phyloP scores from a whole-genome alignment of 2,329 filamentous ascomycete genomes.

The Fusarium agapanthi region DNA sequence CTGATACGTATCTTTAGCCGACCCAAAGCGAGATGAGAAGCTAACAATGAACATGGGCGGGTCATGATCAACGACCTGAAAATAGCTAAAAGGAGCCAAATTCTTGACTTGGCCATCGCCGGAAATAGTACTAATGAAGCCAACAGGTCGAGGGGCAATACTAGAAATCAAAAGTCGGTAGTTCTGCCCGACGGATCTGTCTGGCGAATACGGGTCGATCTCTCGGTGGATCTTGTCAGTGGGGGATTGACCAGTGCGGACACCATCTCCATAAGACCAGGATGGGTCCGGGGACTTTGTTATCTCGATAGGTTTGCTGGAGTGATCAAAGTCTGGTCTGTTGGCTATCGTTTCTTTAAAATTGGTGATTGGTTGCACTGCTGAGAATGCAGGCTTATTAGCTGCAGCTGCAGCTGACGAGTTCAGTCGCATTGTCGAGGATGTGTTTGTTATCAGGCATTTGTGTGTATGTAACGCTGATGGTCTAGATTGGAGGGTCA shows the following conservation, averaged over 20 bases:
- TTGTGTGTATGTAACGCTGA: background rate
- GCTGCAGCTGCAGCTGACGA: constrained; percentile 20
- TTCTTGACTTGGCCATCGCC: constrained; percentile 71
- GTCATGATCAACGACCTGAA: constrained; percentile 84
- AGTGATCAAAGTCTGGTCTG: constrained; percentile 40
- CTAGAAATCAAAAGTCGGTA: constrained; percentile 87
- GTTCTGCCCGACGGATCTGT: constrained; percentile 74
- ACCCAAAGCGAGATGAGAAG: constrained; percentile 53
- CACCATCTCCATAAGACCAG: constrained; percentile 57
- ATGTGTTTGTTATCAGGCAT: background rate
- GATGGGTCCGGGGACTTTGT: constrained; percentile 51
- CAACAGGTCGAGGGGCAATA: constrained; percentile 81
- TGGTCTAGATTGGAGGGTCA: background rate
- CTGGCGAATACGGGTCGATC: constrained; percentile 80
- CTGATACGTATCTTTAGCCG: constrained; percentile 79
- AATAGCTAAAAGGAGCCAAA: constrained; percentile 88
- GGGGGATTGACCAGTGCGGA: constrained; percentile 26
- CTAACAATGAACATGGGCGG: constrained; percentile 81
- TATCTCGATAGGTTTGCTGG: constrained; percentile 30
- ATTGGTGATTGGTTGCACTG: constrained; percentile 33
- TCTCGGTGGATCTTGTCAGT: constrained; percentile 63
- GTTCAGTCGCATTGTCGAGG: constrained; percentile 8
- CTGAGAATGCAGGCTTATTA: constrained; percentile 34
- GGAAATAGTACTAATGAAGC: constrained; percentile 62
- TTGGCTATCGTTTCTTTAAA: constrained; percentile 37